A percentile compares a stretch with the other conserved stretches of the same genome.
These are phyloP conservation scores for Periconia sp. DNA, from an alignment of 2,329 filamentous ascomycete genomes.

Conservation along the genomic window DNA sequence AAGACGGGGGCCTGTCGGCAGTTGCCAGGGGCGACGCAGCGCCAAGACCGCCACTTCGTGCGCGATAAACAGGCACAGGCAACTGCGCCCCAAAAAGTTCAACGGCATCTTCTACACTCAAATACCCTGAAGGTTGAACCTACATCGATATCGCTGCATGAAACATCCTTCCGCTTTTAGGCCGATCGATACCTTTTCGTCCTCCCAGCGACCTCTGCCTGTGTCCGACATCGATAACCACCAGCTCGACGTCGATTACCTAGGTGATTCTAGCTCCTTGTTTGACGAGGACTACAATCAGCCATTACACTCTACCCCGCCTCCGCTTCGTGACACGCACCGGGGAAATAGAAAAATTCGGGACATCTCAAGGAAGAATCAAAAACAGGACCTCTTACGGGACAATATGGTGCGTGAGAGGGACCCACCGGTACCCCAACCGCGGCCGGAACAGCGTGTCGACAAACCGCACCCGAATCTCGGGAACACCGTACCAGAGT, in stretches of 20 bases:
- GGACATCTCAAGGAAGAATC: neutral
- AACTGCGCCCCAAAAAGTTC: too few species aligned
- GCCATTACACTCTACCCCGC: constrained; percentile 8
- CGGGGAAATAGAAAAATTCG: constrained; percentile 4
- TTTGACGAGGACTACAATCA: constrained; percentile 32
- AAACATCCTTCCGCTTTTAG: constrained; percentile 36
- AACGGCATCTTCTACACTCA: neutral
- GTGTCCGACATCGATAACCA: constrained; percentile 7
- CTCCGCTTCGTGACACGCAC: constrained; percentile 1
- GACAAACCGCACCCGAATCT: too few species aligned
- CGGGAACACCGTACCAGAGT: constrained; percentile 47
- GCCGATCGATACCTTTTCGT: constrained; percentile 37
- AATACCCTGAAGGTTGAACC: neutral
- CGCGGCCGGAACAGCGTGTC: constrained; percentile 28
- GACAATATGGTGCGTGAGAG: constrained; percentile 56
- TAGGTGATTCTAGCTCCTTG: constrained; percentile 39
- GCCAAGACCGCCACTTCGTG: neutral
- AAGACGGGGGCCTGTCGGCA: neutral
- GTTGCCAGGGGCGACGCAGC: neutral
- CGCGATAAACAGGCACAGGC: too few species aligned
- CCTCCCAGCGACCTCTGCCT: constrained; percentile 27
- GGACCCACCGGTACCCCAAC: constrained; percentile 45
- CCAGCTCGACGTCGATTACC: constrained; percentile 16
- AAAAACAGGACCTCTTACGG: neutral
- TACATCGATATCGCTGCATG: constrained; percentile 15